phyloP scores from a whole-genome alignment of 73 alveolate species.

The Halteria grandinella region DNA sequence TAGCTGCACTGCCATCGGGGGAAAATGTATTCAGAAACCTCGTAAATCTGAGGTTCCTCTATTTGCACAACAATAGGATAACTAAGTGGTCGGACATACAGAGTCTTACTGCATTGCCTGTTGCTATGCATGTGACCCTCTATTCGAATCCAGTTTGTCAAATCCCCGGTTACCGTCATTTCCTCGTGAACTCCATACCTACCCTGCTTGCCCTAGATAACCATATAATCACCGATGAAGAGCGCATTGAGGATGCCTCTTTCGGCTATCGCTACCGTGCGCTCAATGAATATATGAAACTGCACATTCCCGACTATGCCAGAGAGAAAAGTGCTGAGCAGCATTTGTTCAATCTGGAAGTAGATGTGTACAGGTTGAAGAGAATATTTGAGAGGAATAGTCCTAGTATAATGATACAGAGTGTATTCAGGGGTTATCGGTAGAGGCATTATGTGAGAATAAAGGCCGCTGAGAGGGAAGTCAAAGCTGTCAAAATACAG shows the following conservation, averaged over 20 bases:
- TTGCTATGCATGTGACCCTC: conserved; percentile 56
- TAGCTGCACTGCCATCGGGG: conserved; percentile 37
- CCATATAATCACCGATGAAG: conserved; percentile 69
- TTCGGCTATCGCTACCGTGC: conserved; percentile 40
- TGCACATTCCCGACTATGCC: conserved; percentile 46
- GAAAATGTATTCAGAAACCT: conserved; percentile 13
- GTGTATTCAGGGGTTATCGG: conserved; percentile 35
- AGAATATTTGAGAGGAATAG: conserved; percentile 55
- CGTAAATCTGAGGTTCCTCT: conserved; percentile 44
- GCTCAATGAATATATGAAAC: conserved; percentile 54
- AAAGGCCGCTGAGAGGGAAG: neutral
- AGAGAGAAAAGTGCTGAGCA: conserved; percentile 54
- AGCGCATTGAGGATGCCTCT: conserved; percentile 27
- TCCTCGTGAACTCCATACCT: conserved; percentile 47
- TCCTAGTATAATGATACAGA: conserved; percentile 44
- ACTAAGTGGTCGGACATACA: conserved; percentile 46
- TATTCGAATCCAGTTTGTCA: conserved; percentile 48
- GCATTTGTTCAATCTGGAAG: conserved; percentile 55
- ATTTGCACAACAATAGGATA: conserved; percentile 55
- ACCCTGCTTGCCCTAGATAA: conserved; percentile 64
- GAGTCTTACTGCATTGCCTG: conserved; percentile 40
- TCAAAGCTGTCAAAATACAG: conserved; percentile 8
- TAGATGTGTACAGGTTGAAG: conserved; percentile 51
- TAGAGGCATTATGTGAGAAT: neutral
- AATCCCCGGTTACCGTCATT: conserved; percentile 68